These are phyloP conservation scores for Bonia amplexicaulis DNA, from an alignment of 176 grass and related monocot genomes.

Conservation along the genomic window DNA sequence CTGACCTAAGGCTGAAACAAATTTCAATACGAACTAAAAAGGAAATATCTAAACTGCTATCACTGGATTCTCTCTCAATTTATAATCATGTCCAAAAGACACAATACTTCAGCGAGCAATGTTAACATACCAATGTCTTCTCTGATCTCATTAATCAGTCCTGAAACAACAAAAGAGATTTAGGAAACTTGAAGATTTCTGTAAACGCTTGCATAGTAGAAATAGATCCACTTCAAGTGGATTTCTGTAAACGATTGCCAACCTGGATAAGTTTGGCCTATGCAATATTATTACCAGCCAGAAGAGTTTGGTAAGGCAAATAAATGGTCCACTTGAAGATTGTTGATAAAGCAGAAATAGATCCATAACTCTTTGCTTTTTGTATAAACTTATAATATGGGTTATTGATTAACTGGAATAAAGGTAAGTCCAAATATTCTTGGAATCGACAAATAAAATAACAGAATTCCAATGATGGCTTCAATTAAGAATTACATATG, in stretches of 20 bases:
- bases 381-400: background rate
- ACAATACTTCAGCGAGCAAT: constrained; percentile 82
- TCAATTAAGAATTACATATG: background rate
- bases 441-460: constrained; percentile 11
- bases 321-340: background rate
- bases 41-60: no score
- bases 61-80: no score
- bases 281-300: background rate
- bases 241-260: constrained; percentile 11
- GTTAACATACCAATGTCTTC: constrained; percentile 71
- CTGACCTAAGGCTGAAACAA: no score
- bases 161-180: constrained; percentile 41
- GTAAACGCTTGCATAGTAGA: background rate
- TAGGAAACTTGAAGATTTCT: constrained; percentile 19
- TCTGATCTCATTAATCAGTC: constrained; percentile 75
- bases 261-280: background rate
- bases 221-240: background rate
- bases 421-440: background rate
- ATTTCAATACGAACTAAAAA: no score
- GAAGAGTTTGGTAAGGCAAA: background rate
- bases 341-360: background rate
- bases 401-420: background rate
- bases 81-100: constrained; percentile 92
- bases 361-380: background rate
- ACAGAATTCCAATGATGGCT: background rate